Evolutionary conservation across 164 flowering plant species (phyloP).

Genomic region (Liquidambar formosana): DNA sequence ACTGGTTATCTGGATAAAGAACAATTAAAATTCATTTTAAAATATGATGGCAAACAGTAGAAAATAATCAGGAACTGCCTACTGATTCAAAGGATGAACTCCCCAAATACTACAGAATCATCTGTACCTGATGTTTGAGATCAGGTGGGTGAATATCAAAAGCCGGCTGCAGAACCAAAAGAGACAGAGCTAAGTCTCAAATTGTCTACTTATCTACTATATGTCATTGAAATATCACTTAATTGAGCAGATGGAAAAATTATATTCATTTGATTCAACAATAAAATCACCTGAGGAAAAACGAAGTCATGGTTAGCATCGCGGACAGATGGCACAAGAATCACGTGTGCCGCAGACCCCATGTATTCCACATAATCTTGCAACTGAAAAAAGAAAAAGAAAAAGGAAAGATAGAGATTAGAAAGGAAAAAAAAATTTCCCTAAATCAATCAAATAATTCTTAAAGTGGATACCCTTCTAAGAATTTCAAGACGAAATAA

Average conservation of each 20-base stretch:
- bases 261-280: background rate
- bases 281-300: conserved; percentile 82
- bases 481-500: conserved; percentile 71
- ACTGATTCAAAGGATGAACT: conserved; percentile 2
- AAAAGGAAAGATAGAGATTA: conserved; percentile 4
- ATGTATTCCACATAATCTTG: conserved; percentile 81
- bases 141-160: conserved; percentile 53
- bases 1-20: conserved; percentile 55
- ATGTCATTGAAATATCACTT: background rate
- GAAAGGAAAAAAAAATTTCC: background rate
- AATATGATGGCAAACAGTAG: background rate
- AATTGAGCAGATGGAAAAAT: background rate
- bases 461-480: conserved; percentile 52
- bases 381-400: conserved; percentile 43
- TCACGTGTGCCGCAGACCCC: conserved; percentile 75
- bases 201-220: background rate
- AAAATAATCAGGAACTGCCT: background rate
- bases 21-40: conserved; percentile 3
- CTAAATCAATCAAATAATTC: background rate
- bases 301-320: conserved; percentile 95
- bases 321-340: conserved; percentile 85
- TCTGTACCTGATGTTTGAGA: conserved; percentile 66
- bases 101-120: background rate
- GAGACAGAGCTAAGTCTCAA: background rate
- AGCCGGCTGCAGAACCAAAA: conserved; percentile 66